Evolutionary conservation across 352 stramenopile genomes (phyloP), one percentile per base, ranked within the genome.

Genomic region (Phytophthora pluvialis): DNA sequence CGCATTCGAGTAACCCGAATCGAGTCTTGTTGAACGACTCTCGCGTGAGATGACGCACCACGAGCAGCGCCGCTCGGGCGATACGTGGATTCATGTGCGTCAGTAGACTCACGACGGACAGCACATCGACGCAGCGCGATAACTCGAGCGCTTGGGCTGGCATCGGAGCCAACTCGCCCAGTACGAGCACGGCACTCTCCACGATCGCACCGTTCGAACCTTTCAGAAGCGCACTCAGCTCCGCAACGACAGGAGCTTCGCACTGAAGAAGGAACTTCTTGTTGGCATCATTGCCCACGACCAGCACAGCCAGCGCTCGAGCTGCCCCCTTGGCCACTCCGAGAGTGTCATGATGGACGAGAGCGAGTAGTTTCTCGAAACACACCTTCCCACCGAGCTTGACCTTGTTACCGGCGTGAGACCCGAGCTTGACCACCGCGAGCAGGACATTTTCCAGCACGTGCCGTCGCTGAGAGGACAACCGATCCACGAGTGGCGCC

Each of bases 11-110:
- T 7, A 89, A 70, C 1, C 83, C 83, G 26, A 91, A 94, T 9
- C 81, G 81, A 4, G 88, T 61, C 56, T 92, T 92, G 65, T 92
- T 92, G 49, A 92, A 91, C 0, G 86, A 90, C 52, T 92, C 83
- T 13, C 86, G 87, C 4, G 83, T 94, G 8, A 92, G 57, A 61
- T 89, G 75, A 1, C 84, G 45, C 3, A 89, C 68, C 4, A 85
- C 80, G 11, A 77, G 59, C 31, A 94, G 57, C 35, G 80, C 77
- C 0, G 86, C 83, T 42, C 80, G 70, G 40, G 77, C 61, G 33
- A 94, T 86, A 13, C 81, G 78, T 18, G 64, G 49, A 45, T 92
- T 92, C 3, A 90, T 43, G 43, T 90, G 80, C 26, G 80, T 72
- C 1, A 91, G 50, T 64, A 94, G 79, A 10, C 67, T 74, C 5